A percentile compares a stretch with the other conserved stretches of the same genome.
phyloP scores from a whole-genome alignment of 2,329 filamentous ascomycete genomes.

The Hypoxylon sp. region DNA sequence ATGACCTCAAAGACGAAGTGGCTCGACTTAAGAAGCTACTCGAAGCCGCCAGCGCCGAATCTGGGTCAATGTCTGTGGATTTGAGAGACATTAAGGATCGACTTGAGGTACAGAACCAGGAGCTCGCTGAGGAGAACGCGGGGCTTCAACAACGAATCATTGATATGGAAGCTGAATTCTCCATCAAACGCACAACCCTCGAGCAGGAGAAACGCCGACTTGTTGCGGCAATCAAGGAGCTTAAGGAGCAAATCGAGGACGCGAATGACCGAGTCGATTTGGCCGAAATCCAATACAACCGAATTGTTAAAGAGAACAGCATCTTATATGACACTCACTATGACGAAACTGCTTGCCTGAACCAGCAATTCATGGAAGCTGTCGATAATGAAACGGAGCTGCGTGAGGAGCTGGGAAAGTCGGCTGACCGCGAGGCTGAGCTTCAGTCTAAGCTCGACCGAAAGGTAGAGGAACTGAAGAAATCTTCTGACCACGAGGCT shows the following conservation, averaged over 20 bases:
- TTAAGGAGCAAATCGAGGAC: conserved; percentile 63
- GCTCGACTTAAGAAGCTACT: conserved; percentile 64
- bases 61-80: conserved; percentile 44
- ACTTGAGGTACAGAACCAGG: conserved; percentile 46
- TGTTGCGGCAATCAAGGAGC: conserved; percentile 40
- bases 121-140: conserved; percentile 47
- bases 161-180: conserved; percentile 43
- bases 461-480: not conserved
- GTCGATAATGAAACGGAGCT: not conserved
- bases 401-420: conserved; percentile 2
- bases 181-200: conserved; percentile 31
- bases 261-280: not conserved
- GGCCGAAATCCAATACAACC: conserved; percentile 1
- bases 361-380: conserved; percentile 3
- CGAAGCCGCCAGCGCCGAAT: conserved; percentile 52
- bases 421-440: not conserved
- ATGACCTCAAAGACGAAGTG: conserved; percentile 63
- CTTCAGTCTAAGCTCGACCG: conserved; percentile 1
- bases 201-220: conserved; percentile 48
- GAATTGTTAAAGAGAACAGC: not conserved
- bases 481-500: not conserved
- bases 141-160: conserved; percentile 49
- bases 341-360: conserved; percentile 2
- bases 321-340: not conserved
- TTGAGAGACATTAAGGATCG: conserved; percentile 46